phyloP scores from a whole-genome alignment of 495 filamentous ascomycete species.

The Annulohypoxylon stygium region DNA sequence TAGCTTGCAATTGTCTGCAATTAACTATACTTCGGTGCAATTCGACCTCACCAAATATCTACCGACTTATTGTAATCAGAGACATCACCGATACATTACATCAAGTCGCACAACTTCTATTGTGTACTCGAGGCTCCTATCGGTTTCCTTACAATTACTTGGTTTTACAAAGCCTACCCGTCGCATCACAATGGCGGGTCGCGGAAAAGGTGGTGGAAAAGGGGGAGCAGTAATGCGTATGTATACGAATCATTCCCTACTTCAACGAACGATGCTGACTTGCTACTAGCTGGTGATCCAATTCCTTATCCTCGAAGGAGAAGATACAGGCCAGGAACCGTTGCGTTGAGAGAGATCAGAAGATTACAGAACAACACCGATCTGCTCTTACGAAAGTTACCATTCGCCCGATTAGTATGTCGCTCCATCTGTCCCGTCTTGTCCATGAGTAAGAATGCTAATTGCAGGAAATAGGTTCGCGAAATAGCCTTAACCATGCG shows the following conservation, averaged over 20 bases:
- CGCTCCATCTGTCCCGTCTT: background rate
- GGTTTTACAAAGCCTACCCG: slow-evolving; percentile 8
- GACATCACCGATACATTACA: background rate
- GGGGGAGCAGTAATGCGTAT: slow-evolving; percentile 42
- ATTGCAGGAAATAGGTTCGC: slow-evolving; percentile 69
- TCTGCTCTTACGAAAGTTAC: slow-evolving; percentile 82
- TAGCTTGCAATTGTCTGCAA: slow-evolving; percentile 29
- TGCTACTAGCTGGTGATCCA: slow-evolving; percentile 74
- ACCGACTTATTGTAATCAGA: background rate
- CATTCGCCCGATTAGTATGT: slow-evolving; percentile 86
- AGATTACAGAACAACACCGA: slow-evolving; percentile 86
- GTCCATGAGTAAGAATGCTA: slow-evolving; percentile 20
- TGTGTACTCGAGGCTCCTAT: background rate
- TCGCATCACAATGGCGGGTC: slow-evolving; percentile 31
- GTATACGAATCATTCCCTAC: slow-evolving; percentile 16
- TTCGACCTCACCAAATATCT: background rate
- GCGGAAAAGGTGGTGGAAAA: slow-evolving; percentile 17
- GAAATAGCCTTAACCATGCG: slow-evolving; percentile 77
- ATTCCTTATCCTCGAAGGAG: slow-evolving; percentile 71
- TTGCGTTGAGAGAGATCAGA: slow-evolving; percentile 88
- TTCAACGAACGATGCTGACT: slow-evolving; percentile 16
- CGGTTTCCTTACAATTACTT: too few relatives aligned
- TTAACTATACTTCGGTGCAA: slow-evolving; percentile 9
- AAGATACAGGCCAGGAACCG: slow-evolving; percentile 86
- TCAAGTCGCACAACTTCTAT: slow-evolving; percentile 18